A percentile compares a stretch with the other conserved stretches of the same genome.
Conservation (phyloP, 805 yeast species). For the Saccharomycopsis fodiens region DNA sequence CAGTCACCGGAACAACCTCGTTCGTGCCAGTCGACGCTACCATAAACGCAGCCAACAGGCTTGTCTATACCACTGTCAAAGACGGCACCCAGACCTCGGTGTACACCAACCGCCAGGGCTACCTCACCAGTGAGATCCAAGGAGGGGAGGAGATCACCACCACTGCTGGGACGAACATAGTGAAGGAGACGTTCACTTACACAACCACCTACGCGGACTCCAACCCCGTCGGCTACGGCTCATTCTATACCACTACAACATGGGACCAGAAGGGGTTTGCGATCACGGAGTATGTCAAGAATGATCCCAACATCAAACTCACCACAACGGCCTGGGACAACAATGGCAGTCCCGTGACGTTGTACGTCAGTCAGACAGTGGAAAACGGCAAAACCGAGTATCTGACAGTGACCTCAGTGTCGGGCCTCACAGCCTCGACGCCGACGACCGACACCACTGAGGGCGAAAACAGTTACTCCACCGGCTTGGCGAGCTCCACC, state of each 20-base stretch:
- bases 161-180: slow-evolving; percentile 17
- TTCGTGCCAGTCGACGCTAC: slow-evolving; percentile 16
- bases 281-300: slow-evolving; percentile 7
- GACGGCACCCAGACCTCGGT: slow-evolving; percentile 14
- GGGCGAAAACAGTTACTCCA: slow-evolving; percentile 4
- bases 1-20: slow-evolving; percentile 11
- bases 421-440: slow-evolving; percentile 5
- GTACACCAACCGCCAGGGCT: slow-evolving; percentile 13
- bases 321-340: slow-evolving; percentile 18
- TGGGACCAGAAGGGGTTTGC: slow-evolving; percentile 13
- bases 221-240: slow-evolving; percentile 12
- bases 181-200: slow-evolving; percentile 6
- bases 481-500: slow-evolving; percentile 1
- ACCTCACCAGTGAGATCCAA: slow-evolving; percentile 9
- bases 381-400: slow-evolving; percentile 3
- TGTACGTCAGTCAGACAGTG: slow-evolving; percentile 10
- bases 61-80: slow-evolving; percentile 16
- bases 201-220: slow-evolving; percentile 13
- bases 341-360: slow-evolving; percentile 16
- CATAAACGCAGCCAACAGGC: slow-evolving; percentile 12
- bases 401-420: slow-evolving; percentile 4
- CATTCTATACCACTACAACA: slow-evolving; percentile 16
- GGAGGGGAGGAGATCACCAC: slow-evolving; percentile 18
- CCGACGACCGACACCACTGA: slow-evolving; percentile 13
- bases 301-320: slow-evolving; percentile 7